phyloP scores from a whole-genome alignment of 805 yeast genomes.

The Candida ponderosae region DNA sequence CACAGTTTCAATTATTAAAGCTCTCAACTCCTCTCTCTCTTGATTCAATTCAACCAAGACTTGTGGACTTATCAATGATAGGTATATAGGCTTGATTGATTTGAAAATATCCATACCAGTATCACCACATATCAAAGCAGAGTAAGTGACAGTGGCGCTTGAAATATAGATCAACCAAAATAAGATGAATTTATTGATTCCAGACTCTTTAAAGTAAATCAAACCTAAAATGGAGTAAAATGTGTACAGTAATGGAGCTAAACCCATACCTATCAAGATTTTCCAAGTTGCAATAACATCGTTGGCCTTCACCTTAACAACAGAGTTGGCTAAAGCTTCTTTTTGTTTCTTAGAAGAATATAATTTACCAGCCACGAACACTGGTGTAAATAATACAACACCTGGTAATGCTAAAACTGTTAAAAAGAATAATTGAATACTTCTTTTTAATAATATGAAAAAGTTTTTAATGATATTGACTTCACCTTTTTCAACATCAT shows the following conservation, averaged over 20 bases:
- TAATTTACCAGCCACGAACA: constrained; percentile 67
- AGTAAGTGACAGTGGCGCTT: constrained; percentile 70
- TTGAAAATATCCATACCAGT: constrained; percentile 85
- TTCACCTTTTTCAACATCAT: constrained; percentile 43
- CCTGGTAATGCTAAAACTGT: constrained; percentile 78
- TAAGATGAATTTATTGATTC: constrained; percentile 21
- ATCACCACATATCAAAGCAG: constrained; percentile 91
- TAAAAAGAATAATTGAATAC: constrained; percentile 46
- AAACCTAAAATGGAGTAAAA: constrained; percentile 64
- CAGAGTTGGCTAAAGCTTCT: constrained; percentile 75
- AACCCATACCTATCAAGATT: constrained; percentile 77
- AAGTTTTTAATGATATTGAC: constrained; percentile 41
- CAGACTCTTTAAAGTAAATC: constrained; percentile 23
- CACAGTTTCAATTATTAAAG: constrained; percentile 70
- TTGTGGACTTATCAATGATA: constrained; percentile 51
- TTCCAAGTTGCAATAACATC: constrained; percentile 99
- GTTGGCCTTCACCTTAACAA: constrained; percentile 85
- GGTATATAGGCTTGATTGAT: constrained; percentile 72
- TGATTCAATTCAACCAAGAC: constrained; percentile 51
- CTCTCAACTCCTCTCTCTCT: constrained; percentile 54
- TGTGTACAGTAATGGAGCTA: constrained; percentile 81
- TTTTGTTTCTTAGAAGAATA: constrained; percentile 68
- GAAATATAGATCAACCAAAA: constrained; percentile 45
- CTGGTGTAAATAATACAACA: constrained; percentile 78
- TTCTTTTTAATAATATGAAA: constrained; percentile 48